Evolutionary conservation across 345 rosid genomes (phyloP).

Genomic region (Hypericum androsaemum): DNA sequence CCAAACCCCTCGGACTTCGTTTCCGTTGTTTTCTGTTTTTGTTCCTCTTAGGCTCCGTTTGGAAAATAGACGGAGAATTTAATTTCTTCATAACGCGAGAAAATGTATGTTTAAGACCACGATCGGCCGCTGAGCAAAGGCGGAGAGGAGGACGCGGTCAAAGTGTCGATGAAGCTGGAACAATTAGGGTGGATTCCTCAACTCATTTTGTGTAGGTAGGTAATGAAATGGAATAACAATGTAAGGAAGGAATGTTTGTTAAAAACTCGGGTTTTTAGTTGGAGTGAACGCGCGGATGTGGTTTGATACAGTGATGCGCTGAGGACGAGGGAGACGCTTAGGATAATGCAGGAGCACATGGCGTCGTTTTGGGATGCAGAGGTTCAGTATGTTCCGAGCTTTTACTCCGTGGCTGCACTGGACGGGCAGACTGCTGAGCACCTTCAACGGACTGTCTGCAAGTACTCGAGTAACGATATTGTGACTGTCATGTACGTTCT

Average conservation of each 20-base stretch:
- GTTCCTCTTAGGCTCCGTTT: too few species aligned
- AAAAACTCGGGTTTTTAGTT: background rate
- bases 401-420: conserved; percentile 94
- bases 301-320: conserved; percentile 57
- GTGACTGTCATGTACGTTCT: conserved; percentile 69
- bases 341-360: conserved; percentile 82
- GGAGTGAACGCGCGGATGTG: background rate
- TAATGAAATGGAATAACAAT: too few species aligned
- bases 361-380: conserved; percentile 55
- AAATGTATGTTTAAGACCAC: conserved; percentile 37
- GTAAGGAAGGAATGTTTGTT: too few species aligned
- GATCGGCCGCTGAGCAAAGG: conserved; percentile 74
- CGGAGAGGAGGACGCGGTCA: conserved; percentile 57
- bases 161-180: conserved; percentile 54
- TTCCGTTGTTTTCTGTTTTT: background rate
- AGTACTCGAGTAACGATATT: conserved; percentile 53
- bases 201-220: conserved; percentile 77
- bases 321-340: conserved; percentile 67
- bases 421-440: conserved; percentile 96
- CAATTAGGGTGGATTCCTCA: conserved; percentile 84
- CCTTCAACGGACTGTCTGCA: conserved; percentile 60
- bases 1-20: background rate
- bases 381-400: conserved; percentile 78
- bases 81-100: too few species aligned
- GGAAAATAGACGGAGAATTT: too few species aligned